Evolutionary conservation across 306 rosid genomes (phyloP), one percentile per base, ranked within the genome.

Genomic region (barrel medic (Medicago truncatula)): DNA sequence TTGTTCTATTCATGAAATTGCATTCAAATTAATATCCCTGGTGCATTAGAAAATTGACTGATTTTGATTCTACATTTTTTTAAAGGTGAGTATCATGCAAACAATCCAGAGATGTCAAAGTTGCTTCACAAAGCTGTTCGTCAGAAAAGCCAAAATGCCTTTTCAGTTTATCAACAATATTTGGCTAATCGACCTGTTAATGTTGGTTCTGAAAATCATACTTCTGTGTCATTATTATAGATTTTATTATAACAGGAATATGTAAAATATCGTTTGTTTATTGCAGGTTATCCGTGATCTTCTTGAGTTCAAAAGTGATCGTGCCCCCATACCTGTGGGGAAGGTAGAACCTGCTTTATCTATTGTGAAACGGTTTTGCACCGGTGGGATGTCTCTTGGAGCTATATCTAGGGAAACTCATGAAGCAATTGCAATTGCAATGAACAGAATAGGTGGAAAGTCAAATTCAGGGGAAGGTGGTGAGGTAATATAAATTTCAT

Each of bases 381-480:
- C 99, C 9, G 99, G 99, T 71, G 99, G 99, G 54, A 95, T 95
- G 99, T 95, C 99, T 20, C 97, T 95, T 78, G 99, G 99, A 84
- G 99, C 99, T 73, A 95, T 95, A 81, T 95, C 99, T 61, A 89
- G 99, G 79, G 99, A 95, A 85, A 95, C 99, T 34, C 99, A 95
- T 15, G 99, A 95, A 88, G 97, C 99, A 73, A 95, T 95, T 76
- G 98, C 98, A 61, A 83, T 93, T 74, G 99, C 99, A 76, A 95
- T 95, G 99, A 95, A 95, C 78, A 92, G 99, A 85, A 6, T 95
- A 83, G 99, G 97, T 81, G 99, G 99, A 79, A 95, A 89, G 81
- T 92, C 97, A 57, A 95, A 95, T 83, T 95, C 99, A 21, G 99
- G 99, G 80, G 99, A 95, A 89, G 99, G 99, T 85, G 99, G 99